These are phyloP conservation scores for Cystobasidium ongulense DNA, from an alignment of 768 basidiomycete genomes.

Conservation along the genomic window DNA sequence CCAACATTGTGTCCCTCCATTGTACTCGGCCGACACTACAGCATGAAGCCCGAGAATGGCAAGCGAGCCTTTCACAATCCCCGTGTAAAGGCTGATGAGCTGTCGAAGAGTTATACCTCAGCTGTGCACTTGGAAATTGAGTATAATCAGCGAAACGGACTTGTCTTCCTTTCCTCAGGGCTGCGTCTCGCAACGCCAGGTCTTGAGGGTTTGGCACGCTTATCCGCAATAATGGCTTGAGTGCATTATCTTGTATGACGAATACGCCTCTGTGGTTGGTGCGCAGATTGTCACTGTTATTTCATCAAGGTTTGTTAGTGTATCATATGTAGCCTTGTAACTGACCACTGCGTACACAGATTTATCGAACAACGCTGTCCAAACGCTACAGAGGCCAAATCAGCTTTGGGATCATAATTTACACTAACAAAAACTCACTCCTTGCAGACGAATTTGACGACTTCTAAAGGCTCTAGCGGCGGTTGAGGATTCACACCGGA, in stretches of 20 bases:
- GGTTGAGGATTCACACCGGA: not conserved
- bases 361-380: slow-evolving; percentile 40
- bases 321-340: not conserved
- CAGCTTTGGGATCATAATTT: not conserved
- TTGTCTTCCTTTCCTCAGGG: not conserved
- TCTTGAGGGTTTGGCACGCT: not conserved
- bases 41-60: slow-evolving; percentile 34
- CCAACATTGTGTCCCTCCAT: slow-evolving; percentile 35
- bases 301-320: no score
- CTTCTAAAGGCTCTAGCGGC: slow-evolving; percentile 36
- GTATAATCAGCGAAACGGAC: not conserved
- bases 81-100: slow-evolving; percentile 34
- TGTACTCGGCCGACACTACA: slow-evolving; percentile 32
- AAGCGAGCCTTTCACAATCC: slow-evolving; percentile 37
- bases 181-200: not conserved
- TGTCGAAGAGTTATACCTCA: slow-evolving; percentile 10
- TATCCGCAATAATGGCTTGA: slow-evolving; percentile 31
- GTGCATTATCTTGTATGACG: slow-evolving; percentile 37
- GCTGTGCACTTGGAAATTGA: not conserved
- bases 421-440: not conserved
- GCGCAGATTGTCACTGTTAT: slow-evolving; percentile 40
- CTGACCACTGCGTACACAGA: slow-evolving; percentile 34
- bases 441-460: slow-evolving; percentile 41
- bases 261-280: slow-evolving; percentile 42
- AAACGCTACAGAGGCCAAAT: slow-evolving; percentile 34